Conservation (phyloP, 495 filamentous ascomycete species). For the Evernia prunastri region DNA sequence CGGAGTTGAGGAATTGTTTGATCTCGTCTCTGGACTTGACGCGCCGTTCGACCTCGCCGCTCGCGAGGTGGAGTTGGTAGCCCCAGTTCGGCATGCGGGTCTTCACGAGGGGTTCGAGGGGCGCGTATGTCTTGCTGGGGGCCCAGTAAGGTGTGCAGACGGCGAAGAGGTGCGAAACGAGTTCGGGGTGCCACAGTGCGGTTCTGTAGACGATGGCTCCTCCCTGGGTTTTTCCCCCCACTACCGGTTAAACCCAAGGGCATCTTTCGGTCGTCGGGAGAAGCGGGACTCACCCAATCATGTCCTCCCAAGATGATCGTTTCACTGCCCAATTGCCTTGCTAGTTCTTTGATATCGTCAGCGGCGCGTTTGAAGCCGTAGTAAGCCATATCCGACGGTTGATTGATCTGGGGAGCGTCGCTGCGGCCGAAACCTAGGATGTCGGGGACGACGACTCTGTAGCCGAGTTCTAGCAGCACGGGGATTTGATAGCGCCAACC, state of each 20-base stretch:
- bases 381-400: constrained; percentile 37
- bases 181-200: constrained; percentile 62
- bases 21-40: constrained; percentile 53
- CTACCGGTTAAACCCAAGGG: not conserved
- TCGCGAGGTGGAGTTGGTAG: constrained; percentile 76
- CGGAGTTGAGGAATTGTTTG: constrained; percentile 56
- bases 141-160: constrained; percentile 69
- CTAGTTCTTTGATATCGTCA: constrained; percentile 62
- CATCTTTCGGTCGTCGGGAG: too few species aligned
- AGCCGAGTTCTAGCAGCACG: constrained; percentile 56
- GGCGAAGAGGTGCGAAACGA: constrained; percentile 66
- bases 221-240: constrained; percentile 39
- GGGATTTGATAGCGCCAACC: constrained; percentile 84
- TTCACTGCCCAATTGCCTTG: constrained; percentile 48
- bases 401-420: constrained; percentile 51
- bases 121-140: constrained; percentile 42
- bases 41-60: constrained; percentile 55
- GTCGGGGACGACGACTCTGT: constrained; percentile 71
- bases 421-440: constrained; percentile 77
- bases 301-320: constrained; percentile 73
- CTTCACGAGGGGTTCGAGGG: constrained; percentile 49
- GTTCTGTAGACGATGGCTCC: constrained; percentile 55
- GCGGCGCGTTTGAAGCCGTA: constrained; percentile 67
- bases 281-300: constrained; percentile 62
- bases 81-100: constrained; percentile 61